These are phyloP conservation scores for Solanum paucissectum DNA, from an alignment of 257 asterid species.

Conservation along the genomic window DNA sequence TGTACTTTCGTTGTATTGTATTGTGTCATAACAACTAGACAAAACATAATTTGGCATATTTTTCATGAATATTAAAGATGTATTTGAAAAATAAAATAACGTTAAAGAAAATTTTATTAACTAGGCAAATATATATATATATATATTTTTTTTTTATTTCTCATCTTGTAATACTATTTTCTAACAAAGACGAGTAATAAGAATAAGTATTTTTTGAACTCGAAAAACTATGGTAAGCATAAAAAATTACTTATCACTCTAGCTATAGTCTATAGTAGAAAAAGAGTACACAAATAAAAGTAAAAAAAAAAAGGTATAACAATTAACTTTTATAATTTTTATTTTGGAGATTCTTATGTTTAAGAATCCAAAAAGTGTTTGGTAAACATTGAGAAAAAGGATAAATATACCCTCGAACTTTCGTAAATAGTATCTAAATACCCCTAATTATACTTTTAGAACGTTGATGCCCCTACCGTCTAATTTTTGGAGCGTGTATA, in stretches of 20 bases:
- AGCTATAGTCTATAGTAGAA: background rate
- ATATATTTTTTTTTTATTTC: background rate
- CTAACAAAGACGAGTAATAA: background rate
- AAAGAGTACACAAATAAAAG: background rate
- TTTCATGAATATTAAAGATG: background rate
- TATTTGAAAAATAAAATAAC: too few relatives aligned
- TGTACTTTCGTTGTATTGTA: too few relatives aligned
- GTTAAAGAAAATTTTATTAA: too few relatives aligned
- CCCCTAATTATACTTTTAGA: too few relatives aligned
- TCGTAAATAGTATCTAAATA: too few relatives aligned
- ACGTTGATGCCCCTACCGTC: too few relatives aligned
- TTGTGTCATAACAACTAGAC: too few relatives aligned
- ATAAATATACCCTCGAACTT: too few relatives aligned
- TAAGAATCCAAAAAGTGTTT: background rate
- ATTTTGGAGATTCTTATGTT: background rate
- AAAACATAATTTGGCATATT: background rate
- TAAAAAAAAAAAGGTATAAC: background rate
- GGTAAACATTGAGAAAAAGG: background rate
- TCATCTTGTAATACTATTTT: background rate
- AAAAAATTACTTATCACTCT: background rate
- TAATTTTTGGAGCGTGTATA: too few relatives aligned
- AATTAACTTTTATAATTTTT: background rate
- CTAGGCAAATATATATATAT: too few relatives aligned
- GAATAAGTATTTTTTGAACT: background rate
- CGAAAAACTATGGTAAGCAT: background rate